phyloP scores from a whole-genome alignment of 2,329 filamentous ascomycete species.

The Zasmidium citrigriseum region DNA sequence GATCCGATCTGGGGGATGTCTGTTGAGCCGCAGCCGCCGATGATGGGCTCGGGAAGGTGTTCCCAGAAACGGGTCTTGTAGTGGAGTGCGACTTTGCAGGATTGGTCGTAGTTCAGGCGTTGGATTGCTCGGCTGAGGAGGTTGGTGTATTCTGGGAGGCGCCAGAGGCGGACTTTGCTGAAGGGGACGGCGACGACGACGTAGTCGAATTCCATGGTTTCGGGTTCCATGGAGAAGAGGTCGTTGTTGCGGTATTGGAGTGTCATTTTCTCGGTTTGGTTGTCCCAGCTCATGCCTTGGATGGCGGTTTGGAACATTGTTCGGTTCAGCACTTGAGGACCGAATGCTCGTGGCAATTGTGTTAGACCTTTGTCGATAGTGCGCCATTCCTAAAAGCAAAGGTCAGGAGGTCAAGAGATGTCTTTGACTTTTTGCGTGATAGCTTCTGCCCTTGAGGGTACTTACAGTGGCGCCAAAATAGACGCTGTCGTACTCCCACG shows the following conservation, averaged over 20 bases:
- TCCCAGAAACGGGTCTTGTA: constrained; percentile 67
- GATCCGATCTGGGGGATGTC: constrained; percentile 63
- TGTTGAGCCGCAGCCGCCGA: constrained; percentile 63
- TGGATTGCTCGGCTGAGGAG: constrained; percentile 51
- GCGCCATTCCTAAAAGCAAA: constrained; percentile 60
- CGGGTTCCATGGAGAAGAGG: constrained; percentile 43
- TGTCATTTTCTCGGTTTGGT: constrained; percentile 54
- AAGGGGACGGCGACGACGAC: constrained; percentile 67
- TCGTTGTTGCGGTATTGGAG: constrained; percentile 58
- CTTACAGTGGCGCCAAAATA: constrained; percentile 56
- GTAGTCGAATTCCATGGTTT: constrained; percentile 63
- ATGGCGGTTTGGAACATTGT: constrained; percentile 60
- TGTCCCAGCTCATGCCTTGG: constrained; percentile 57
- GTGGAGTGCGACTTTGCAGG: constrained; percentile 64
- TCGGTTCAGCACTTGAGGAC: constrained; percentile 59
- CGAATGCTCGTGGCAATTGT: constrained; percentile 63
- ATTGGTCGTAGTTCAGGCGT: constrained; percentile 51
- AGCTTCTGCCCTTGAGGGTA: background rate
- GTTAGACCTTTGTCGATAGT: constrained; percentile 65
- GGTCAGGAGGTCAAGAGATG: constrained; percentile 41
- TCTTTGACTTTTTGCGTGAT: background rate
- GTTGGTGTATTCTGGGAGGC: constrained; percentile 56
- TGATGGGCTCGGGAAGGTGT: constrained; percentile 56
- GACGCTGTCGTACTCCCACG: constrained; percentile 56
- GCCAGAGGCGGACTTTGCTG: constrained; percentile 63